Evolutionary conservation across 2,329 filamentous ascomycete genomes (phyloP).

Genomic region (Metarhizium robertsii): DNA sequence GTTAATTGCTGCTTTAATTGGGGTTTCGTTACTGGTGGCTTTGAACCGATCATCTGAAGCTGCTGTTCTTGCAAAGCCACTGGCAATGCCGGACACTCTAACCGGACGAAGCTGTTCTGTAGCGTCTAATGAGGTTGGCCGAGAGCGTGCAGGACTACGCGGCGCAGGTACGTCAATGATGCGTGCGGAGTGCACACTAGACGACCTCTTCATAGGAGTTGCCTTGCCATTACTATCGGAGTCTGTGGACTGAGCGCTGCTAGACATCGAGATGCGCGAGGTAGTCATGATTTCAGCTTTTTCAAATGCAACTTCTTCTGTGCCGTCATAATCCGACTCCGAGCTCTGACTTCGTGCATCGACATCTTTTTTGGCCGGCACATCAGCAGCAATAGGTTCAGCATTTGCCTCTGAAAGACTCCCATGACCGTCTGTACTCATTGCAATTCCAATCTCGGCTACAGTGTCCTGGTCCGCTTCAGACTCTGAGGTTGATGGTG

Average conservation of each 20-base stretch:
- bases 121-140: slow-evolving; percentile 36
- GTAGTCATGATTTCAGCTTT: slow-evolving; percentile 49
- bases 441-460: neutral
- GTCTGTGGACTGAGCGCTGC: slow-evolving; percentile 37
- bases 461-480: neutral
- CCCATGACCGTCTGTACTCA: neutral
- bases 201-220: slow-evolving; percentile 24
- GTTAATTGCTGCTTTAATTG: neutral
- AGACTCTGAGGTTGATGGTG: neutral
- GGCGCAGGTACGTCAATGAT: slow-evolving; percentile 46
- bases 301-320: slow-evolving; percentile 42
- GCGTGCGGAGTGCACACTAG: slow-evolving; percentile 47
- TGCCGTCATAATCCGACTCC: slow-evolving; percentile 23
- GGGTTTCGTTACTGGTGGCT: neutral
- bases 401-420: slow-evolving; percentile 2
- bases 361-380: neutral
- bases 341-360: neutral
- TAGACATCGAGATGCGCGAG: slow-evolving; percentile 44
- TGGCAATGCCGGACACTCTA: slow-evolving; percentile 31
- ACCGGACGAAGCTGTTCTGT: slow-evolving; percentile 31
- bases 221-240: slow-evolving; percentile 38
- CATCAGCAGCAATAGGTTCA: neutral
- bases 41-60: slow-evolving; percentile 18
- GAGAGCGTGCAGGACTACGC: slow-evolving; percentile 41
- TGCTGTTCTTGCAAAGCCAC: slow-evolving; percentile 21